A percentile compares a stretch with the other conserved stretches of the same genome.
phyloP scores from a whole-genome alignment of 2,329 filamentous ascomycete genomes.

The Talaromyces sp. region DNA sequence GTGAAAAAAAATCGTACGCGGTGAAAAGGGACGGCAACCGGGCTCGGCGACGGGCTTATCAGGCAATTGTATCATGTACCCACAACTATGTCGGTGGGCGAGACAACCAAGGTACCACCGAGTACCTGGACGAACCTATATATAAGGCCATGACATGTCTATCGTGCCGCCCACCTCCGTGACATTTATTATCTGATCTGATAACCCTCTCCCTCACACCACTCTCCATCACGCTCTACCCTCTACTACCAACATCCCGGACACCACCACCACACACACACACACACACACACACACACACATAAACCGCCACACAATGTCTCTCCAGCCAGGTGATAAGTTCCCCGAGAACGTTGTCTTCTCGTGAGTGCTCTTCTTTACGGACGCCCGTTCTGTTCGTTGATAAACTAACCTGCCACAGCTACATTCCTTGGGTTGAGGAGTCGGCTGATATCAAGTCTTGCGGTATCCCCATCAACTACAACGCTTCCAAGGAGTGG shows the following conservation, averaged over 20 bases:
- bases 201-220: not conserved
- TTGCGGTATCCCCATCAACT: constrained; percentile 74
- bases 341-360: constrained; percentile 81
- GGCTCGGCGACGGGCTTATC: not conserved
- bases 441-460: constrained; percentile 66
- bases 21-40: constrained; percentile 4
- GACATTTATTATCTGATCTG: constrained; percentile 4
- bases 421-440: constrained; percentile 72
- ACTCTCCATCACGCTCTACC: not conserved
- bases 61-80: constrained; percentile 3
- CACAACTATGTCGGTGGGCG: not conserved
- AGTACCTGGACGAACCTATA: constrained; percentile 9
- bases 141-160: not conserved
- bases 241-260: not conserved
- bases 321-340: constrained; percentile 74
- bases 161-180: not conserved
- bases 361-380: constrained; percentile 50
- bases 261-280: not conserved
- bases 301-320: constrained; percentile 51
- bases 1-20: not conserved
- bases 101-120: constrained; percentile 7
- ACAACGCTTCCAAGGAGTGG: constrained; percentile 75
- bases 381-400: not conserved
- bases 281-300: not conserved
- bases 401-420: constrained; percentile 29